phyloP scores from a whole-genome alignment of 345 rosid genomes.

The Populus deltoides region DNA sequence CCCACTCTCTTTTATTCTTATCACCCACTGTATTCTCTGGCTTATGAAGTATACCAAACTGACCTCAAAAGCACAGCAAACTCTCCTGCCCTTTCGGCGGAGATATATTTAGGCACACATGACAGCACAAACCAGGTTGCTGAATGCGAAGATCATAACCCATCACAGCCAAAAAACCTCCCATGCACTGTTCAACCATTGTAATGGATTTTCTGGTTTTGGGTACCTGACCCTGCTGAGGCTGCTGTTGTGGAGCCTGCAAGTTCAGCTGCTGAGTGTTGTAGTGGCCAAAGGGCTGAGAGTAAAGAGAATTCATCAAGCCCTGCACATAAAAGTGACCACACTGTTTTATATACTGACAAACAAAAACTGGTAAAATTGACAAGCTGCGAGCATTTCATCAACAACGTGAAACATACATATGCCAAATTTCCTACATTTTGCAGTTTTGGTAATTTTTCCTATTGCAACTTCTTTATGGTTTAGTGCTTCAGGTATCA shows the following conservation, averaged over 20 bases:
- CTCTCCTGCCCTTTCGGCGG: constrained; percentile 21
- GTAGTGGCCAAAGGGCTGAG: constrained; percentile 87
- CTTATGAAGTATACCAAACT: constrained; percentile 22
- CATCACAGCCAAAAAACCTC: constrained; percentile 37
- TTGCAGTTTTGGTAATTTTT: background rate
- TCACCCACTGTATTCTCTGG: constrained; percentile 12
- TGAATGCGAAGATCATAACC: constrained; percentile 70
- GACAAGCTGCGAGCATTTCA: background rate
- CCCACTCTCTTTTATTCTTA: constrained; percentile 28
- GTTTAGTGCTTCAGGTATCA: background rate
- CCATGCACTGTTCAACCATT: constrained; percentile 55
- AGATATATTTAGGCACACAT: constrained; percentile 41
- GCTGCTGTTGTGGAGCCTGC: constrained; percentile 60
- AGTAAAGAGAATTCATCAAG: constrained; percentile 83
- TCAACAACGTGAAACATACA: background rate
- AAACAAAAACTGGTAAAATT: background rate
- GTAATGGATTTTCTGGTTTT: constrained; percentile 76
- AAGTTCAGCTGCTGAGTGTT: constrained; percentile 70
- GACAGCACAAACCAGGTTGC: constrained; percentile 76
- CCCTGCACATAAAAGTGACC: constrained; percentile 48
- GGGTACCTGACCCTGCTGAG: constrained; percentile 78
- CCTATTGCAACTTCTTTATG: background rate
- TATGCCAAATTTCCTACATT: background rate
- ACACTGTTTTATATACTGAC: background rate
- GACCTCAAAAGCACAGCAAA: constrained; percentile 36